phyloP scores from a whole-genome alignment of 768 basidiomycete genomes.

The Suillus fuscotomentosus region DNA sequence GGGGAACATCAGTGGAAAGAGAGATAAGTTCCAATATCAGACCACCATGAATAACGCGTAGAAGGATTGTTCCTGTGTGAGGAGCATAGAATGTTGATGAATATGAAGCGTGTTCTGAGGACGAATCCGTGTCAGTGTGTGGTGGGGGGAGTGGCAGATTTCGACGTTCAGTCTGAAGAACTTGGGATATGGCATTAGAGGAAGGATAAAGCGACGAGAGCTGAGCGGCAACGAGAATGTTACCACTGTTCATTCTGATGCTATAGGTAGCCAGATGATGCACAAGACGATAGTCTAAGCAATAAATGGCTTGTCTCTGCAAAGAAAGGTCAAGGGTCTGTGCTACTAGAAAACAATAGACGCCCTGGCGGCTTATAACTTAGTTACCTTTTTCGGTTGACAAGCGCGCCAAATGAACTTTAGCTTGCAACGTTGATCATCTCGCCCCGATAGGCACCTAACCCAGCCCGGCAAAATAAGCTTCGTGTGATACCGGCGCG shows the following conservation, averaged over 20 bases:
- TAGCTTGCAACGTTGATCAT: neutral
- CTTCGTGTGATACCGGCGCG: neutral
- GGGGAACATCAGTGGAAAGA: conserved; percentile 59
- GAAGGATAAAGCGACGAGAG: conserved; percentile 63
- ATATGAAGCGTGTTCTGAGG: conserved; percentile 72
- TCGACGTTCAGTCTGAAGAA: conserved; percentile 59
- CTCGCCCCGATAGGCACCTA: neutral
- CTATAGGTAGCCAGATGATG: neutral
- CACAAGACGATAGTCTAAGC: neutral
- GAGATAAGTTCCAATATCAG: conserved; percentile 75
- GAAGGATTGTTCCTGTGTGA: conserved; percentile 61
- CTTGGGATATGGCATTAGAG: conserved; percentile 46
- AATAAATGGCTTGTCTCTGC: neutral
- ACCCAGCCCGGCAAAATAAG: neutral
- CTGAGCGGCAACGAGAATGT: conserved; percentile 53
- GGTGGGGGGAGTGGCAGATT: conserved; percentile 47
- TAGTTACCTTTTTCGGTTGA: conserved; percentile 1
- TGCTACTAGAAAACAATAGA: neutral
- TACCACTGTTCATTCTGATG: conserved; percentile 23
- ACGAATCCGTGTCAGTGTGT: conserved; percentile 40
- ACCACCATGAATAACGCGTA: conserved; percentile 73
- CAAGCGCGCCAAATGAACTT: neutral
- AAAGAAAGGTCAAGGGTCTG: neutral
- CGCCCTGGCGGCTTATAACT: neutral
- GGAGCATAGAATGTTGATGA: conserved; percentile 57